phyloP scores from a whole-genome alignment of 2,329 filamentous ascomycete species.

The Penicillium verrucosum region DNA sequence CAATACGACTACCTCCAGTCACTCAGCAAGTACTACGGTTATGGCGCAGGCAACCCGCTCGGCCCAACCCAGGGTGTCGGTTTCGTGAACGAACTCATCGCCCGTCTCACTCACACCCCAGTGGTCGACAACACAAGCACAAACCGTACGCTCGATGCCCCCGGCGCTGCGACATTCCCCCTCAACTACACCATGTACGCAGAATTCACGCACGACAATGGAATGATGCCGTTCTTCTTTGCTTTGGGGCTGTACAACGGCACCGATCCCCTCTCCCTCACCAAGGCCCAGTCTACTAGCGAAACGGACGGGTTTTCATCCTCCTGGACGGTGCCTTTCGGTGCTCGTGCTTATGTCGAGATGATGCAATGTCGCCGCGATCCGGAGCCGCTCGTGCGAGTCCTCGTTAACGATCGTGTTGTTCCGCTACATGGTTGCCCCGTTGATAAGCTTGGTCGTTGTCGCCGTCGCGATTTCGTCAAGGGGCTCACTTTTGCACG shows the following conservation, averaged over 20 bases:
- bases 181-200: constrained; percentile 68
- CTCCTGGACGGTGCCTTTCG: constrained; percentile 79
- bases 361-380: constrained; percentile 66
- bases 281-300: constrained; percentile 47
- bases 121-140: constrained; percentile 72
- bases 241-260: constrained; percentile 75
- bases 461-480: constrained; percentile 67
- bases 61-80: constrained; percentile 84
- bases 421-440: constrained; percentile 68
- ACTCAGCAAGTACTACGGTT: constrained; percentile 81
- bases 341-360: constrained; percentile 77
- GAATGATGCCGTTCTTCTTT: constrained; percentile 72
- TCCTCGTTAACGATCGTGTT: constrained; percentile 81
- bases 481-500: constrained; percentile 71
- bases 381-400: constrained; percentile 67
- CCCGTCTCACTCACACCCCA: constrained; percentile 66
- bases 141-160: constrained; percentile 70
- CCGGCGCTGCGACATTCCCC: constrained; percentile 66
- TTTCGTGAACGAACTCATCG: constrained; percentile 82
- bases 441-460: constrained; percentile 68
- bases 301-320: constrained; percentile 68
- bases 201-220: constrained; percentile 90
- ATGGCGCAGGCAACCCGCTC: constrained; percentile 70
- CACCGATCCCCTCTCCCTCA: constrained; percentile 54
- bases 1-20: constrained; percentile 78